Percentiles rank a stretch among this genome's conserved stretches.
phyloP scores from a whole-genome alignment of 345 rosid species.

The Camelina hispida region DNA sequence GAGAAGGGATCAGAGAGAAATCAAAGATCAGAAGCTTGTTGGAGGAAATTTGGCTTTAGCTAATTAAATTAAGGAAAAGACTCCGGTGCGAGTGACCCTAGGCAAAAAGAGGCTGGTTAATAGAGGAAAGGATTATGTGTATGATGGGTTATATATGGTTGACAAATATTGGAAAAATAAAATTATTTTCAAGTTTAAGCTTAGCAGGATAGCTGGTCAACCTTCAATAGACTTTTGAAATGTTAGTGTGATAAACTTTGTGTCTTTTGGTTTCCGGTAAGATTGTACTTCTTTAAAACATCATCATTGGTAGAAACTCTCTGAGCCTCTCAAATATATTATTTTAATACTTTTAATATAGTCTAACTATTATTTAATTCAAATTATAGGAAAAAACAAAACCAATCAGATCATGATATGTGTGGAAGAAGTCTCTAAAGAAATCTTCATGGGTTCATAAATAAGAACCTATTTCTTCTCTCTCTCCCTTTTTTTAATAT shows the following conservation, averaged over 20 bases:
- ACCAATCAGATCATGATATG: no score
- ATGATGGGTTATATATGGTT: constrained; percentile 83
- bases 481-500: no score
- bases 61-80: constrained; percentile 54
- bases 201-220: constrained; percentile 65
- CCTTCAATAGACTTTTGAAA: constrained; percentile 23
- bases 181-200: constrained; percentile 65
- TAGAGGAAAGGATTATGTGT: constrained; percentile 59
- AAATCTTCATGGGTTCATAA: no score
- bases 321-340: no score
- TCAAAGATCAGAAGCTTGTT: constrained; percentile 81
- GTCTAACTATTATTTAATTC: no score
- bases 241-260: background rate
- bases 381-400: no score
- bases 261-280: background rate
- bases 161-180: constrained; percentile 58
- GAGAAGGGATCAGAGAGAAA: constrained; percentile 46
- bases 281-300: no score
- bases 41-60: constrained; percentile 75
- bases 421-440: no score
- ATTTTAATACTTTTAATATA: no score
- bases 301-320: no score
- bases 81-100: constrained; percentile 79
- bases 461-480: no score
- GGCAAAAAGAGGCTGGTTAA: constrained; percentile 40